Percentiles rank a stretch among this genome's conserved stretches.
Conservation (phyloP, 129 eudicot species). For the Lactuca sativa region DNA sequence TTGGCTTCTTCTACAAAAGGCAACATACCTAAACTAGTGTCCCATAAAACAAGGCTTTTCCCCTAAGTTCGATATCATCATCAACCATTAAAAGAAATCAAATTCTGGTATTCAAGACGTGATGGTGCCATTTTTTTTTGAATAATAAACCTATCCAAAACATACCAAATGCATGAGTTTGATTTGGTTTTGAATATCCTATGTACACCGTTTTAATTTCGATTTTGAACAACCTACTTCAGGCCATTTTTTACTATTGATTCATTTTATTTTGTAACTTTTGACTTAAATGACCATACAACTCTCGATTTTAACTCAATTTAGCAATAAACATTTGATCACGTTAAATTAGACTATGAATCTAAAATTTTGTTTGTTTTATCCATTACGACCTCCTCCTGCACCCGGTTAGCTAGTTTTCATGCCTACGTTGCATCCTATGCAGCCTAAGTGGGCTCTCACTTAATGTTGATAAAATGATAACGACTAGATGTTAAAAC, state of each 20-base stretch:
- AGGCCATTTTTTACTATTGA: background rate
- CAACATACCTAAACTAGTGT: slow-evolving; percentile 25
- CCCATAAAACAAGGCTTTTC: slow-evolving; percentile 27
- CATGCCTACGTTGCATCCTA: no score
- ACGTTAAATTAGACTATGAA: no score
- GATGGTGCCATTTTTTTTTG: background rate
- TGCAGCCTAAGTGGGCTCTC: no score
- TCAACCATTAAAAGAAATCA: background rate
- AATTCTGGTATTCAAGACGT: background rate
- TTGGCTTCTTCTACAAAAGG: slow-evolving; percentile 32
- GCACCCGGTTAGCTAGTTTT: no score
- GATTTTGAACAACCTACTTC: background rate
- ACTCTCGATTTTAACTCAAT: no score
- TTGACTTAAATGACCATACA: no score
- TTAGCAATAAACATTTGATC: no score
- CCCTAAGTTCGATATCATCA: background rate
- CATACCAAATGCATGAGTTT: slow-evolving; percentile 1
- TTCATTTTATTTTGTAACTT: background rate
- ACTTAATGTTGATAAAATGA: no score
- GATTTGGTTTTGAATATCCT: background rate
- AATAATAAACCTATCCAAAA: background rate
- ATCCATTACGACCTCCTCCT: no score
- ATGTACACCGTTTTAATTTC: background rate
- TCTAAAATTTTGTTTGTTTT: no score
- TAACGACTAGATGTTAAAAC: no score